A percentile compares a stretch with the other conserved stretches of the same genome.
These are phyloP conservation scores for Starmerella riodocensis DNA, from an alignment of 805 yeast genomes.

Conservation along the genomic window DNA sequence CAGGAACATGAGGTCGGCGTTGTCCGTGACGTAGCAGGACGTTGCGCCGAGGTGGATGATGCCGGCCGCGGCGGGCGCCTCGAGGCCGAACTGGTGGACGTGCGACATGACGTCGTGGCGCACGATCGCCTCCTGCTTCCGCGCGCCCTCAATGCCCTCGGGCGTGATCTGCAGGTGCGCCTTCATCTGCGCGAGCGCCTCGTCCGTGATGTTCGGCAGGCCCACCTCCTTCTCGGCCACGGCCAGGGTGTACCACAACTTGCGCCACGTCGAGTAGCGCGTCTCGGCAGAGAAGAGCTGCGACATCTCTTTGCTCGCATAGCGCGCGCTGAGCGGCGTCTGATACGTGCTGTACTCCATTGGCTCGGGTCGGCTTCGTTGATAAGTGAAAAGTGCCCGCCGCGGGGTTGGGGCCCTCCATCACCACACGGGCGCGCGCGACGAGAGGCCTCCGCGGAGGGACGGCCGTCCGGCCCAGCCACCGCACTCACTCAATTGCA, in stretches of 20 bases:
- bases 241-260: conserved; percentile 89
- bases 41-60: conserved; percentile 98
- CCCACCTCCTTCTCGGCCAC: conserved; percentile 92
- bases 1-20: conserved; percentile 91
- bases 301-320: conserved; percentile 97
- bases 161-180: conserved; percentile 71
- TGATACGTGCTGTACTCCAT: conserved; percentile 55
- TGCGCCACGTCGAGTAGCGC: conserved; percentile 97
- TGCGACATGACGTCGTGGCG: conserved; percentile 99
- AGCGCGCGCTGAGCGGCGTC: conserved; percentile 91
- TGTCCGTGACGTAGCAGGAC: conserved; percentile 93
- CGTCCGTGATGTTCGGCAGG: conserved; percentile 68
- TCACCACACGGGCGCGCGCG: too few species aligned
- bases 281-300: conserved; percentile 80
- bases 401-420: too few species aligned
- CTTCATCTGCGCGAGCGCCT: conserved; percentile 79
- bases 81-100: conserved; percentile 85
- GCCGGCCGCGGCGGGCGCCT: conserved; percentile 93
- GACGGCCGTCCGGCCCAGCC: too few species aligned
- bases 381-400: too few species aligned
- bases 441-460: too few species aligned
- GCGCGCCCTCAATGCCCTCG: conserved; percentile 79
- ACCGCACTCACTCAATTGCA: too few species aligned
- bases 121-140: conserved; percentile 90
- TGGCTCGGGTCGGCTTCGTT: not conserved